phyloP scores from a whole-genome alignment of 345 rosid species.

The Murraya paniculata region DNA sequence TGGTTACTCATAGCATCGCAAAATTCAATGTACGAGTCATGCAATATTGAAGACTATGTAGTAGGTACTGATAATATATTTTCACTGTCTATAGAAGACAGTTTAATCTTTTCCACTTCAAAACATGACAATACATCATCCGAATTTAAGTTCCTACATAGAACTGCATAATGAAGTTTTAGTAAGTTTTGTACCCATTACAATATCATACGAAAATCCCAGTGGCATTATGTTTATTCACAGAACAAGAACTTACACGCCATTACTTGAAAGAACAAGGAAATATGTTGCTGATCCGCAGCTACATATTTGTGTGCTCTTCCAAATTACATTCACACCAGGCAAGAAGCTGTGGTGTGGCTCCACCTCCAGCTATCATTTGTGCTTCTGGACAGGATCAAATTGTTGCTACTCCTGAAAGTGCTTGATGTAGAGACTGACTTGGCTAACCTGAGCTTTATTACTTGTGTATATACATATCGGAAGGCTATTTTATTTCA shows the following conservation, averaged over 20 bases:
- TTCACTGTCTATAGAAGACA: neutral
- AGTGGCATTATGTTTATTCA: neutral
- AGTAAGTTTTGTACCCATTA: neutral
- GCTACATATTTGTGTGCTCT: neutral
- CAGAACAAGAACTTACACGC: neutral
- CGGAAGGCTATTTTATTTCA: constrained; percentile 4
- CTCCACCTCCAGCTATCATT: neutral
- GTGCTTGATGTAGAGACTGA: constrained; percentile 3
- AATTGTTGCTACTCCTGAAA: neutral
- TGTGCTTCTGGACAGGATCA: neutral
- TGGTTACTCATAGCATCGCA: no score
- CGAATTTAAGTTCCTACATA: neutral
- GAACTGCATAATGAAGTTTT: neutral
- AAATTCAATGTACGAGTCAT: no score
- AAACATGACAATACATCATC: neutral
- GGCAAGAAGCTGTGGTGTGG: neutral
- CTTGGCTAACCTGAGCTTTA: constrained; percentile 10
- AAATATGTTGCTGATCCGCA: neutral
- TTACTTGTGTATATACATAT: constrained; percentile 12
- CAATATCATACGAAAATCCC: neutral
- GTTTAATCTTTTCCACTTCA: neutral
- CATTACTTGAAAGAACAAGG: neutral
- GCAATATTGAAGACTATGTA: no score
- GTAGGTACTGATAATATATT: neutral
- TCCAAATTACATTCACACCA: neutral